Conservation (phyloP, 192 early-diverging fungal genomes). For the Coemansia sp. region DNA sequence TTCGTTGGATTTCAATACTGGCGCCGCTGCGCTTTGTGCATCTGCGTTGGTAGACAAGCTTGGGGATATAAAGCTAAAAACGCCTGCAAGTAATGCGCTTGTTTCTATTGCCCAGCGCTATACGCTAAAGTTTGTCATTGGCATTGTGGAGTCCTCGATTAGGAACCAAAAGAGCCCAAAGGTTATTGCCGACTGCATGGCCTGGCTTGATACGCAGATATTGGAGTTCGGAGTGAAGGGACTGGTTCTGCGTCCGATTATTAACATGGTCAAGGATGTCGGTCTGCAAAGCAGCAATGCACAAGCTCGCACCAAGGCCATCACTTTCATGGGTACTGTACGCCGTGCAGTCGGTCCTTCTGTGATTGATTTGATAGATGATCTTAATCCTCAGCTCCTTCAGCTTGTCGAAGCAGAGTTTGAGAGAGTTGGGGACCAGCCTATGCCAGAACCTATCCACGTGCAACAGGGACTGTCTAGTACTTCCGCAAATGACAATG, state of each 20-base stretch:
- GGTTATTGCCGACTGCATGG: slow-evolving; percentile 78
- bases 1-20: slow-evolving; percentile 65
- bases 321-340: slow-evolving; percentile 79
- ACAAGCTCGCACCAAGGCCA: slow-evolving; percentile 75
- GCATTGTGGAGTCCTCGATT: slow-evolving; percentile 74
- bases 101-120: slow-evolving; percentile 72
- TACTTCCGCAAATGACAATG: not conserved
- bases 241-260: slow-evolving; percentile 71
- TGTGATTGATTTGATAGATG: slow-evolving; percentile 80
- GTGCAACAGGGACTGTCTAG: slow-evolving; percentile 29
- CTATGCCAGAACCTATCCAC: slow-evolving; percentile 48
- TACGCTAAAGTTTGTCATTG: slow-evolving; percentile 80
- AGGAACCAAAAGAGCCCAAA: slow-evolving; percentile 87
- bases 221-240: slow-evolving; percentile 90
- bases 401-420: slow-evolving; percentile 91
- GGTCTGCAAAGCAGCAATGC: slow-evolving; percentile 83
- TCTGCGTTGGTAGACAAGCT: slow-evolving; percentile 86
- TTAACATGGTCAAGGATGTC: slow-evolving; percentile 79
- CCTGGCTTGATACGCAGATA: slow-evolving; percentile 83
- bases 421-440: slow-evolving; percentile 73
- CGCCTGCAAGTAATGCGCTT: slow-evolving; percentile 77
- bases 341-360: slow-evolving; percentile 80
- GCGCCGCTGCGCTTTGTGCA: slow-evolving; percentile 70
- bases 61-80: slow-evolving; percentile 94
- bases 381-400: slow-evolving; percentile 80